phyloP scores from a whole-genome alignment of 768 basidiomycete species.

The Auriculariales sp. region DNA sequence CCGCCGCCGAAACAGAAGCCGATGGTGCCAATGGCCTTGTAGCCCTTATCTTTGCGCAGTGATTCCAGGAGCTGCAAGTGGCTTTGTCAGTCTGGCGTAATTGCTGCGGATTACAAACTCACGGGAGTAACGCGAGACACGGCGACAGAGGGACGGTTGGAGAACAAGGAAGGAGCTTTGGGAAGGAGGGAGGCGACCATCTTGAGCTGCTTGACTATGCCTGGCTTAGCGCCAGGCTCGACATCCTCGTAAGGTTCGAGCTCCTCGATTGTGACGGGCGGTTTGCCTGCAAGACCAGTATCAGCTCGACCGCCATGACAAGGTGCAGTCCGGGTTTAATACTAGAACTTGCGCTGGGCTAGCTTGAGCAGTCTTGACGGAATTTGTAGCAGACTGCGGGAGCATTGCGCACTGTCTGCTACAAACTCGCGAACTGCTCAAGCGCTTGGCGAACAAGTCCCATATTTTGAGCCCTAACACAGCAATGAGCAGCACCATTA shows the following conservation, averaged over 20 bases:
- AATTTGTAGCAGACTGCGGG: not conserved
- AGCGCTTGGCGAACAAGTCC: not conserved
- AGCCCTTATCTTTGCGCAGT: constrained; percentile 23
- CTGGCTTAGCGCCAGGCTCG: constrained; percentile 12
- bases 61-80: constrained; percentile 19
- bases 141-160: constrained; percentile 15
- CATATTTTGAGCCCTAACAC: not conserved
- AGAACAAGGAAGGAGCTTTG: constrained; percentile 10
- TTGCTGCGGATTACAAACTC: no score
- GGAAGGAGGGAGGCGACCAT: constrained; percentile 11
- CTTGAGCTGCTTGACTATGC: constrained; percentile 10
- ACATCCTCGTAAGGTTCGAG: constrained; percentile 18
- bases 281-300: constrained; percentile 14
- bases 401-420: no score
- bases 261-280: constrained; percentile 13
- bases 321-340: no score
- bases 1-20: constrained; percentile 27
- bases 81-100: not conserved
- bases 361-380: not conserved
- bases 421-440: not conserved
- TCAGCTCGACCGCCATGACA: not conserved
- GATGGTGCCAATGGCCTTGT: constrained; percentile 25
- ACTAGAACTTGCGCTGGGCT: no score
- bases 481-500: constrained; percentile 23
- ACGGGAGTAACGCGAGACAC: constrained; percentile 15